A percentile compares a stretch with the other conserved stretches of the same genome.
phyloP scores from a whole-genome alignment of 108 stramenopile genomes.

The Chaetoceros tenuissimus region DNA sequence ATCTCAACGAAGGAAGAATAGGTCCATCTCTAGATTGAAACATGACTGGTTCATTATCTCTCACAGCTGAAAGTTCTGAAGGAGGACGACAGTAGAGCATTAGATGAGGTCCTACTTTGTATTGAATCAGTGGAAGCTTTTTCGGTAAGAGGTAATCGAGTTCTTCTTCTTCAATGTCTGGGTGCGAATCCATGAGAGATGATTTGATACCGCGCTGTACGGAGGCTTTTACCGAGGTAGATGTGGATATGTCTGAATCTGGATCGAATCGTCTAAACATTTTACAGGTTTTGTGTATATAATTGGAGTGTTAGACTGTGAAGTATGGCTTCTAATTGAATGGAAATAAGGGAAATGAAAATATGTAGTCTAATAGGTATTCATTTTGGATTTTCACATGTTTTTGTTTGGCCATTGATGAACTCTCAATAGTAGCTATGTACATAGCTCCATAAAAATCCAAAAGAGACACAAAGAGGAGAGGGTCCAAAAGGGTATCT shows the following conservation, averaged over 20 bases:
- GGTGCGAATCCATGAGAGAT: conserved; percentile 52
- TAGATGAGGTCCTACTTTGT: conserved; percentile 75
- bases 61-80: conserved; percentile 26
- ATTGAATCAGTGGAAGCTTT: conserved; percentile 74
- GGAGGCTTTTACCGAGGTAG: conserved; percentile 80
- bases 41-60: conserved; percentile 73
- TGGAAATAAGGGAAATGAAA: no score
- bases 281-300: conserved; percentile 4
- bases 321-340: no score
- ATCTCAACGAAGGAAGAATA: conserved; percentile 82
- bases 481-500: no score
- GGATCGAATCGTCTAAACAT: conserved; percentile 85
- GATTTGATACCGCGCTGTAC: conserved; percentile 76
- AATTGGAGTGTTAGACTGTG: no score
- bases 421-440: no score
- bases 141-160: conserved; percentile 88
- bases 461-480: no score
- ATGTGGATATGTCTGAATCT: conserved; percentile 64
- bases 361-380: no score
- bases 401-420: no score
- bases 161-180: conserved; percentile 67
- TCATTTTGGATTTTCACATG: no score
- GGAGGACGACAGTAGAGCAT: conserved; percentile 66
- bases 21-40: conserved; percentile 93
- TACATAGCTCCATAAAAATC: no score